Evolutionary conservation across 768 basidiomycete genomes (phyloP).

Genomic region (Panaeolus cyanescens): DNA sequence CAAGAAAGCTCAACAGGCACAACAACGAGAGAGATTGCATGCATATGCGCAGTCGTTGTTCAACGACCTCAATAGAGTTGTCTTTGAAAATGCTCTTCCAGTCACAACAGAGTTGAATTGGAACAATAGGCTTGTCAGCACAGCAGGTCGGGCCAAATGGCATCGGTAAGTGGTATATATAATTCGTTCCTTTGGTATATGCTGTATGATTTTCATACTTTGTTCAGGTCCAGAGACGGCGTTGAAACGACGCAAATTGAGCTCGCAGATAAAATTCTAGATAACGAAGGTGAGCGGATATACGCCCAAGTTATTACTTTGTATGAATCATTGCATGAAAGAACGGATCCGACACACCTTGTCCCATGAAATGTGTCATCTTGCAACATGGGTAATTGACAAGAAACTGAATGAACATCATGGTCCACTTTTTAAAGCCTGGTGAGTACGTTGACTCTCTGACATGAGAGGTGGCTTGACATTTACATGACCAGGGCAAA

Average conservation of each 20-base stretch:
- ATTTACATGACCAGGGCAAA: constrained; percentile 50
- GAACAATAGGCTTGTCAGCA: constrained; percentile 66
- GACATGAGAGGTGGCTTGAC: not conserved
- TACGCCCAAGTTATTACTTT: not conserved
- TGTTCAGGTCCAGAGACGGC: constrained; percentile 55
- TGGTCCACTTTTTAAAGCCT: constrained; percentile 69
- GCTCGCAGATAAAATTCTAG: constrained; percentile 81
- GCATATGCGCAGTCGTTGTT: constrained; percentile 64
- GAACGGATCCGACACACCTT: constrained; percentile 83
- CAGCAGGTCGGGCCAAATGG: constrained; percentile 72
- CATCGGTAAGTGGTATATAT: constrained; percentile 41
- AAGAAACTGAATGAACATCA: constrained; percentile 70
- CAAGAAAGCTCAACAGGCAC: constrained; percentile 44
- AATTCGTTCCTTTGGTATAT: not conserved
- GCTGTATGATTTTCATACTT: not conserved
- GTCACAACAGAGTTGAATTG: constrained; percentile 58
- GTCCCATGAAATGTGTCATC: constrained; percentile 91
- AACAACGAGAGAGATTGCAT: constrained; percentile 45
- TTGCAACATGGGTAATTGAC: constrained; percentile 85
- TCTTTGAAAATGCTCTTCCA: constrained; percentile 61
- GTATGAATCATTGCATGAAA: constrained; percentile 24
- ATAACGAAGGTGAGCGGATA: constrained; percentile 59
- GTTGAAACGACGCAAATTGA: constrained; percentile 67
- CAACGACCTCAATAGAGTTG: constrained; percentile 52
- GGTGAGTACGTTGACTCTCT: constrained; percentile 43